Conservation (phyloP, 257 asterid genomes). For the Fraxinus excelsior region DNA sequence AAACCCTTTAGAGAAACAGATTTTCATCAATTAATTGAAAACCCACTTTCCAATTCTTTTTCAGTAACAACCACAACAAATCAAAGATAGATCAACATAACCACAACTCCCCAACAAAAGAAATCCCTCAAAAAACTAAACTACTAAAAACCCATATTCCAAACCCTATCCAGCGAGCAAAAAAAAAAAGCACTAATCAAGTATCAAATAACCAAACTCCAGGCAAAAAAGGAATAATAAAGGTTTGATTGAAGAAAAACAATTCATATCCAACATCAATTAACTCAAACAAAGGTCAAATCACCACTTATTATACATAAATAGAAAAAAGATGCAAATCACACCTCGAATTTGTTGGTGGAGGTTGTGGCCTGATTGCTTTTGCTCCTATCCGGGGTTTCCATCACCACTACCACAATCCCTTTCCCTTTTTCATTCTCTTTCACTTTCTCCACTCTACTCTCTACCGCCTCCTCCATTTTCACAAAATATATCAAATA, state of each 20-base stretch:
- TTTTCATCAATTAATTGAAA: not conserved
- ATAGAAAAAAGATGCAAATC: slow-evolving; percentile 6
- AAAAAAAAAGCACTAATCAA: not conserved
- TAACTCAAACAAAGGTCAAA: not conserved
- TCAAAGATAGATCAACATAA: not conserved
- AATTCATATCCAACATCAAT: not conserved
- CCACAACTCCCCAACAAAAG: not conserved
- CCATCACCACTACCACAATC: slow-evolving; percentile 37
- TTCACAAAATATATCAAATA: not conserved
- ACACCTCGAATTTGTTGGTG: slow-evolving; percentile 46
- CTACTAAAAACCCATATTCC: slow-evolving; percentile 27
- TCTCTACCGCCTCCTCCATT: not conserved
- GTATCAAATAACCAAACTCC: not conserved
- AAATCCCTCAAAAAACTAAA: not conserved
- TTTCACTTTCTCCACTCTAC: not conserved
- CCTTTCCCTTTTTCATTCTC: slow-evolving; percentile 27
- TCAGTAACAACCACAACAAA: not conserved
- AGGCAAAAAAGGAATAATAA: not conserved
- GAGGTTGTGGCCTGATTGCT: slow-evolving; percentile 41
- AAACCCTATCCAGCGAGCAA: not conserved
- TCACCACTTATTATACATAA: not conserved
- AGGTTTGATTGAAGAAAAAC: not conserved
- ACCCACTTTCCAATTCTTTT: not conserved
- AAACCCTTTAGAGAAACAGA: not conserved
- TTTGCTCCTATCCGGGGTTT: slow-evolving; percentile 48